These are phyloP conservation scores for Colletotrichum musicola DNA, from an alignment of 2,329 filamentous ascomycete species.

Conservation along the genomic window DNA sequence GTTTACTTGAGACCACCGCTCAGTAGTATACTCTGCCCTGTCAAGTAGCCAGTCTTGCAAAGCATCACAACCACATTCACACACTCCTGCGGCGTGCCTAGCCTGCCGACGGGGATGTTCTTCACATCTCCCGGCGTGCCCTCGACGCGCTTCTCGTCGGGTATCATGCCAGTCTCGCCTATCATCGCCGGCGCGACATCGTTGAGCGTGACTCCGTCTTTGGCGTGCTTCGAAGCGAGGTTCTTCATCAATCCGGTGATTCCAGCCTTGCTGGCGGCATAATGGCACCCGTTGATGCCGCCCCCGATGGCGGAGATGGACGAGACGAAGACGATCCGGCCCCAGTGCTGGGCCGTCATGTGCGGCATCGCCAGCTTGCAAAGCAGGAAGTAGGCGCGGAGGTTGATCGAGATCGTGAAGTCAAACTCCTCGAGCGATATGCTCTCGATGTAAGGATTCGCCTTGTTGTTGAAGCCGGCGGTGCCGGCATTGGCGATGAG, in stretches of 20 bases:
- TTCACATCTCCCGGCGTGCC: slow-evolving; percentile 69
- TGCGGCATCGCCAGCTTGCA: slow-evolving; percentile 70
- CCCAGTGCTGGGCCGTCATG: slow-evolving; percentile 72
- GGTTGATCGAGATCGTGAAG: slow-evolving; percentile 71
- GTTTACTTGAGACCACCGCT: slow-evolving; percentile 64
- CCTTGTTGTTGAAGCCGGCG: slow-evolving; percentile 63
- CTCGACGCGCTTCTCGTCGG: slow-evolving; percentile 62
- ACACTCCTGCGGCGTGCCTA: slow-evolving; percentile 70
- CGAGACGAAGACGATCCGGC: slow-evolving; percentile 73
- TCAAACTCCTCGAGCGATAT: slow-evolving; percentile 75
- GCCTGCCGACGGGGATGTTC: slow-evolving; percentile 69
- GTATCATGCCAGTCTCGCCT: slow-evolving; percentile 73
- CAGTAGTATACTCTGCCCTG: slow-evolving; percentile 66
- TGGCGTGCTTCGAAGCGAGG: slow-evolving; percentile 69
- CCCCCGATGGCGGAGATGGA: slow-evolving; percentile 74
- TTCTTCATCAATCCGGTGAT: slow-evolving; percentile 76
- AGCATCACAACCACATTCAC: slow-evolving; percentile 73
- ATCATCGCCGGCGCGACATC: slow-evolving; percentile 79
- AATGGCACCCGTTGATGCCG: slow-evolving; percentile 73
- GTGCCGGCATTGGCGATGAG: slow-evolving; percentile 74
- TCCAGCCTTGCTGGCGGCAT: slow-evolving; percentile 72
- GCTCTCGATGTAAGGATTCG: slow-evolving; percentile 67
- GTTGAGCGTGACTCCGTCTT: slow-evolving; percentile 74
- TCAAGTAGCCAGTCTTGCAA: slow-evolving; percentile 71
- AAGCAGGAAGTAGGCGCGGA: slow-evolving; percentile 72